Base-by-base conservation (phyloP, 495 filamentous ascomycete species). In the Talaromyces stipitatus region DNA sequence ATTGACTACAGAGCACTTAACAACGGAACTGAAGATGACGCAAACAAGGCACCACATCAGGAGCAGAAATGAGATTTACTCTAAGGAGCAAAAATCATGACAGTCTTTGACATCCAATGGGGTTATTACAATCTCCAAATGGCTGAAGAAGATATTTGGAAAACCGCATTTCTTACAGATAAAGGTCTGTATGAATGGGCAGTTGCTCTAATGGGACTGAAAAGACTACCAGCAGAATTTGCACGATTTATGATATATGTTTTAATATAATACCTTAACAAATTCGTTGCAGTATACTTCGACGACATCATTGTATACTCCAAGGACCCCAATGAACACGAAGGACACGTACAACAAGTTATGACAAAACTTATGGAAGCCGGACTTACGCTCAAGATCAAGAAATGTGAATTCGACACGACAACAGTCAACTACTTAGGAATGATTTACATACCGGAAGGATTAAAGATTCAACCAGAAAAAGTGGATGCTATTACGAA, bases 1-100 rank as follows among this genome's bases (percentile, higher is more conserved):
- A 56, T 68, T 16, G 48, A 70, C 26, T 70, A 66, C 43, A 16
- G 51, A 61, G 29, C 54, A 55, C 45, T 69, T 29, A 71, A 71
- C 47, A 27, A 45, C n/a, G 60, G 62, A 23, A 71, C 59, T 18
- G 58, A 62, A 23, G 67, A 69, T 23, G 57, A 71, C 43, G 18
- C 32, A 54, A 59, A 71, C 36, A 59, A 43, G 38, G 50, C 69
- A 62, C 55, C 57, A 66, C 65, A 16, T 27, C 46, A 20, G 56
- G 64, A 36, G 62, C 64, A 10, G 43, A 64, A 47, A 14, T 3
- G 22, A 45, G 58, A 63, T 55, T 41, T 32, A 16, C 50, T 70
- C 4, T 41, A 45, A 32, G 33, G 52, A 63, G 58, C 48, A 26
- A 67, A 68, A 29, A 63, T 32, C 4, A 69, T 60, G 51, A 61